Evolutionary conservation across 306 rosid species (phyloP), one percentile per base, ranked within the genome.

Genomic region (Hippophae tibetana): DNA sequence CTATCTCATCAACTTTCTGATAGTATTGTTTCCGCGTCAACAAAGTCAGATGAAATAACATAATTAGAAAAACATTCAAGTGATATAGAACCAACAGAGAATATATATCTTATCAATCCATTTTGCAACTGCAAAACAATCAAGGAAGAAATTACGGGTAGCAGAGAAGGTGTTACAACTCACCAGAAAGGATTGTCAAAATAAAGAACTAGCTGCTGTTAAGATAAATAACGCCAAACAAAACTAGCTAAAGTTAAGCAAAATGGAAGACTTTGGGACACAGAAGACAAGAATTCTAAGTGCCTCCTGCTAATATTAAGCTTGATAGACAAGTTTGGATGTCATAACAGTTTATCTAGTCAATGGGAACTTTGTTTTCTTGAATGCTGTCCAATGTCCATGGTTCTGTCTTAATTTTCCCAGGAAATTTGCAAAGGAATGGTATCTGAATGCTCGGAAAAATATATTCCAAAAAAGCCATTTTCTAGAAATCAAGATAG

Each of bases 301-400:
- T 70, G 9, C 82, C 79, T 9, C 90, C 74, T 18, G 86, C 69
- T 47, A 88, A 31, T 50, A 88, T 80, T 49, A 88, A 87, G 7
- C 77, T 77, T 8, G 96, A 88, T 13, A 88, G 60, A n/a, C 74
- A 76, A 1, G 86, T 78, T 1, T 88, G 74, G 60, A 82, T 82
- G 13, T 85, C 77, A 12, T 38, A 8, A 13, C 73, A 57, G 25
- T 70, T 58, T 49, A 60, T 44, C 59, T 69, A 47, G 27, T 61
- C 60, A 8, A 65, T 40, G 0, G 74, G 77, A 54, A 67, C 23
- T 10, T 47, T 47, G 41, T 23, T 62, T 52, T 69, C 82, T 54
- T 54, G 73, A 70, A 65, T 63, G 63, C 75, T 58, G 1, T 77
- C 23, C 23, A 18, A 18, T 18, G 23, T 18, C 75, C 89, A 85